A percentile compares a stretch with the other conserved stretches of the same genome.
Conservation (phyloP, 148 eudicot species). For the Spergularia marina region DNA sequence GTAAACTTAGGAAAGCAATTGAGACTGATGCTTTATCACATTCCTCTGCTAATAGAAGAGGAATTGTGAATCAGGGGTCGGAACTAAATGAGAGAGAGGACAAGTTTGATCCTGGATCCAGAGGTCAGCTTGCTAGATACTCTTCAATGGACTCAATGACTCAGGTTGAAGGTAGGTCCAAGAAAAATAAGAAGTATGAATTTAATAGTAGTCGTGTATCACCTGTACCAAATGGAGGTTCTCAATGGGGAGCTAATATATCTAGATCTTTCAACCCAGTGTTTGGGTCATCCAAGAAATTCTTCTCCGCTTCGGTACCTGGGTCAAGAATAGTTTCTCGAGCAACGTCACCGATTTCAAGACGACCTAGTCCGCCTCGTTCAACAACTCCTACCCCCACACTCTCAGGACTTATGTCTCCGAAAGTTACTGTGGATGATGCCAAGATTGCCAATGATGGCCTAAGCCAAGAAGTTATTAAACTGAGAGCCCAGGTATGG, state of each 20-base stretch:
- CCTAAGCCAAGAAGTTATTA: slow-evolving; percentile 70
- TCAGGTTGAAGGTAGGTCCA: slow-evolving; percentile 57
- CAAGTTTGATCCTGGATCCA: slow-evolving; percentile 61
- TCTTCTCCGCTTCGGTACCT: slow-evolving; percentile 97
- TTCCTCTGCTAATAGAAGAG: slow-evolving; percentile 72
- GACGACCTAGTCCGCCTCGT: slow-evolving; percentile 94
- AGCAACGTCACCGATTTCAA: slow-evolving; percentile 90
- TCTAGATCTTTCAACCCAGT: slow-evolving; percentile 85
- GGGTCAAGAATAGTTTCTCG: slow-evolving; percentile 98
- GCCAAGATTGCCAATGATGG: slow-evolving; percentile 53
- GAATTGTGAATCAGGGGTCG: slow-evolving; percentile 54
- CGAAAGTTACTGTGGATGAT: slow-evolving; percentile 54
- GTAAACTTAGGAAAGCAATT: slow-evolving; percentile 67
- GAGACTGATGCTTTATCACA: slow-evolving; percentile 62
- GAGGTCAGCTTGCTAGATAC: slow-evolving; percentile 78
- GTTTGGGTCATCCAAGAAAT: slow-evolving; percentile 91
- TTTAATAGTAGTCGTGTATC: slow-evolving; percentile 94
- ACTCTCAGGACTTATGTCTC: slow-evolving; percentile 78
- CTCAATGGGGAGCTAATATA: slow-evolving; percentile 83
- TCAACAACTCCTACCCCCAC: slow-evolving; percentile 95
- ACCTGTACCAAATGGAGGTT: slow-evolving; percentile 80
- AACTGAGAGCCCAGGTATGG: slow-evolving; percentile 77
- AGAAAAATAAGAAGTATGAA: slow-evolving; percentile 81
- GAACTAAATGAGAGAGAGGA: slow-evolving; percentile 67
- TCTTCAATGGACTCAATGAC: slow-evolving; percentile 74